Base-by-base conservation (phyloP, 306 rosid species). In the Vigna radiata region DNA sequence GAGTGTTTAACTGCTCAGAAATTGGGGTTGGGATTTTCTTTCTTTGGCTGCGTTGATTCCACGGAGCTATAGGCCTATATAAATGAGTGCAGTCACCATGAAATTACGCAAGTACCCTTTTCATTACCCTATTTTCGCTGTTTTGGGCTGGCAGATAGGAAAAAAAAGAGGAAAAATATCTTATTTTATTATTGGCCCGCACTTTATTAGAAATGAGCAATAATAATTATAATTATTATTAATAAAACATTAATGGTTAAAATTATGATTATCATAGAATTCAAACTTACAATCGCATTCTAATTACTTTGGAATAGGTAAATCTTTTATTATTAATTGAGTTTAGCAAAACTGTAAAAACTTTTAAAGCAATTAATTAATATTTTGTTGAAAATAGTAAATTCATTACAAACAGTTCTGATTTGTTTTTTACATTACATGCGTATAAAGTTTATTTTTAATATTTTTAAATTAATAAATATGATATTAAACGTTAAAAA, bases 91-190 rank as follows among this genome's bases (percentile, higher is more conserved):
- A 37, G 12, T 7, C 3, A 46, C 60, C 10, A 8, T 63, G 29
- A 21, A 77, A 21, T 84, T 69, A 87, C 88, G 3, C 2, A 0
- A 16, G 27, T 80, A 23, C 70, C 88, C 90, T 56, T 39, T 41
- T 11, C 36, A 14, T 73, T 85, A 59, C 77, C 82, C 79, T 68
- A 49, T 81, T 82, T 70, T 59, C 73, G 76, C 81, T 85, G 64
- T 77, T 77, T 68, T 43, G 12, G 77, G 74, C 69, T 76, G 82
- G 79, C 72, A 48, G 25, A 72, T 77, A 8, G 39, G 6, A 15
- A 61, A 61, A 61, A 2, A 27, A 19, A 21, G 54, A 62, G 29
- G 0, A 23, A 17, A 11, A 10, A 56, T 0, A 7, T 17, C 0
- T 18, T 15, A 0, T 8, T 55, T 21, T 19, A 14, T 15, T 25